Conservation (phyloP, 2,329 filamentous ascomycete genomes). For the Aspergillus unguis region DNA sequence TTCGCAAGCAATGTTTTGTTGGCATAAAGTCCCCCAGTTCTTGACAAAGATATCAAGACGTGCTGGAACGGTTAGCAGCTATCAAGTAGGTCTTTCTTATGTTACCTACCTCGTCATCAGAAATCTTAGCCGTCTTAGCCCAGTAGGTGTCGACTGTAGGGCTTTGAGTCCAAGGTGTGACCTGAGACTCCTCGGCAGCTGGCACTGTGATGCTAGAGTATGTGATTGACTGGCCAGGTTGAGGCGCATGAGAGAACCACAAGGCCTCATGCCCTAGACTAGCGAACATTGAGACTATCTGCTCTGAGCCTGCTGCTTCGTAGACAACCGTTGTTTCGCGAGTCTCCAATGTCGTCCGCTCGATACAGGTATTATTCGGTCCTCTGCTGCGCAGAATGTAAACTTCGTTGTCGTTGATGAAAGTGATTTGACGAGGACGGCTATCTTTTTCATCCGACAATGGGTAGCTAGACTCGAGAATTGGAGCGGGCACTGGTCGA, state of each 20-base stretch:
- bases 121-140: constrained; percentile 35
- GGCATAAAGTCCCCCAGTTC: constrained; percentile 73
- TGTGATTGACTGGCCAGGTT: constrained; percentile 23
- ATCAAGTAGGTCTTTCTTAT: not conserved
- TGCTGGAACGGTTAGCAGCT: constrained; percentile 32
- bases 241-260: constrained; percentile 36
- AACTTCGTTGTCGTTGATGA: constrained; percentile 42
- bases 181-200: constrained; percentile 17
- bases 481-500: constrained; percentile 34
- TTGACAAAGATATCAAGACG: constrained; percentile 64
- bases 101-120: constrained; percentile 39
- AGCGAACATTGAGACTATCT: constrained; percentile 37
- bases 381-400: constrained; percentile 41
- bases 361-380: constrained; percentile 28
- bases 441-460: constrained; percentile 27
- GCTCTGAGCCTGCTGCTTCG: constrained; percentile 30
- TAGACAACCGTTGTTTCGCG: constrained; percentile 30
- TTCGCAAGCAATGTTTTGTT: constrained; percentile 70
- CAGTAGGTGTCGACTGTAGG: constrained; percentile 38
- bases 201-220: constrained; percentile 31
- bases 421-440: constrained; percentile 46
- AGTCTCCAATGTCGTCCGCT: constrained; percentile 35
- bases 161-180: constrained; percentile 29
- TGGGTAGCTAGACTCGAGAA: constrained; percentile 39
- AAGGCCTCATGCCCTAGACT: constrained; percentile 33